Percentiles rank a stretch among this genome's conserved stretches.
phyloP scores from a whole-genome alignment of 345 rosid genomes.

The Eucalyptus urophylla region DNA sequence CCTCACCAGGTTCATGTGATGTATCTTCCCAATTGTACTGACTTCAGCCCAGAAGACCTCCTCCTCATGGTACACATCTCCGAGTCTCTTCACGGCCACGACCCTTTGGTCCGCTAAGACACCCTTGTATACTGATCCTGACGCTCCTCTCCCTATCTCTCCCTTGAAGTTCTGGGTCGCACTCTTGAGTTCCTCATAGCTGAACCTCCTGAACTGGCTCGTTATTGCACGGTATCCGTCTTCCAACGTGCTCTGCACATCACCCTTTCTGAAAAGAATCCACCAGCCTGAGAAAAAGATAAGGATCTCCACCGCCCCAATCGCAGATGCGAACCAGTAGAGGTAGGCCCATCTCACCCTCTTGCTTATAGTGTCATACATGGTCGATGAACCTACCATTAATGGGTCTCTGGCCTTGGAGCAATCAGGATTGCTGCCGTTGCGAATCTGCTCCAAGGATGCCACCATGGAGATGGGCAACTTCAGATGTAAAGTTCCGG shows the following conservation, averaged over 20 bases:
- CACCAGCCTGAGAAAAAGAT: constrained; percentile 10
- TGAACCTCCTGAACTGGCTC: constrained; percentile 17
- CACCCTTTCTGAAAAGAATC: constrained; percentile 5
- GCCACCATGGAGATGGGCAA: constrained; percentile 4
- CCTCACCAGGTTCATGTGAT: constrained; percentile 47
- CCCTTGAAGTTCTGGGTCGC: constrained; percentile 17
- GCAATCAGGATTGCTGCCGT: constrained; percentile 1
- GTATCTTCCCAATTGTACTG: constrained; percentile 29
- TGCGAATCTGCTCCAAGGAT: not conserved
- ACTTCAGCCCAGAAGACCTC: constrained; percentile 44
- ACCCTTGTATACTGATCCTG: constrained; percentile 36
- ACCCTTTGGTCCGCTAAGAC: constrained; percentile 15
- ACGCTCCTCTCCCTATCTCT: constrained; percentile 38
- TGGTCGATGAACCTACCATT: not conserved
- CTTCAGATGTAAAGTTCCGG: constrained; percentile 8
- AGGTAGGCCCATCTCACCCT: constrained; percentile 22
- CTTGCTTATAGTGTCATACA: not conserved
- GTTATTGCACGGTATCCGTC: constrained; percentile 7
- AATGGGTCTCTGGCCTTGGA: not conserved
- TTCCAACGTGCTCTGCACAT: not conserved
- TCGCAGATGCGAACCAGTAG: constrained; percentile 11
- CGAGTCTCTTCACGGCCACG: constrained; percentile 41
- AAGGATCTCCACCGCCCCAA: constrained; percentile 19
- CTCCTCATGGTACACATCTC: constrained; percentile 24
- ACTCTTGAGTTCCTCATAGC: constrained; percentile 13